Percentiles rank a stretch among this genome's conserved stretches.
phyloP scores from a whole-genome alignment of 768 basidiomycete genomes.

The Lentinula edodes region DNA sequence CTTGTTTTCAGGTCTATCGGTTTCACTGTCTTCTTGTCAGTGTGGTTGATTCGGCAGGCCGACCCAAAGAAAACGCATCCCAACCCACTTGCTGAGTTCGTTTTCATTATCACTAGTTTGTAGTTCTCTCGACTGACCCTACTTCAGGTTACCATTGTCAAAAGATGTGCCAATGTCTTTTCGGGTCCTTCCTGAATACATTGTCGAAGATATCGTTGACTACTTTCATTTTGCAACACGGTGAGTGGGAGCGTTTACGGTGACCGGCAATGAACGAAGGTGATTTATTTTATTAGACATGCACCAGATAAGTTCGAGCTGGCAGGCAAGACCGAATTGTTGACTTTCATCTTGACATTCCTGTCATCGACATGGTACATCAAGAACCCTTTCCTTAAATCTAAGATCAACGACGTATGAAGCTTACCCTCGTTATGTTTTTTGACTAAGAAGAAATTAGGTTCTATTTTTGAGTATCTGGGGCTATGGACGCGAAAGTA shows the following conservation, averaged over 20 bases:
- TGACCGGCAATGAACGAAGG: background rate
- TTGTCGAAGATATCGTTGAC: slow-evolving; percentile 90
- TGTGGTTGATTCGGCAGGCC: slow-evolving; percentile 88
- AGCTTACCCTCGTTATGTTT: background rate
- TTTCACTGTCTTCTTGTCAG: slow-evolving; percentile 87
- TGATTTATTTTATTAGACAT: slow-evolving; percentile 14
- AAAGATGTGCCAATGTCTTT: slow-evolving; percentile 81
- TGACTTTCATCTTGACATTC: slow-evolving; percentile 88
- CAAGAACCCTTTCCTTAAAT: slow-evolving; percentile 97
- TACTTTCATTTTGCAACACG: slow-evolving; percentile 80
- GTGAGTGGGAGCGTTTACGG: slow-evolving; percentile 33
- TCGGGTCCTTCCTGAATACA: slow-evolving; percentile 87
- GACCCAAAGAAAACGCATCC: slow-evolving; percentile 83
- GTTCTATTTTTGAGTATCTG: slow-evolving; percentile 71
- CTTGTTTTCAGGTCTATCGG: slow-evolving; percentile 71
- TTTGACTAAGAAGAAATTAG: slow-evolving; percentile 26
- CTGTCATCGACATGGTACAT: slow-evolving; percentile 94
- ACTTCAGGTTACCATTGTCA: slow-evolving; percentile 71
- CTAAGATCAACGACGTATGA: slow-evolving; percentile 88
- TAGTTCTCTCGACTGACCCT: background rate
- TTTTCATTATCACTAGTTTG: background rate
- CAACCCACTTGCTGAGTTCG: slow-evolving; percentile 53
- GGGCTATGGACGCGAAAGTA: slow-evolving; percentile 57
- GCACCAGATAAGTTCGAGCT: slow-evolving; percentile 79
- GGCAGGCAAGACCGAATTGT: slow-evolving; percentile 78